Conservation (phyloP, 257 asterid species). For the Solanum etuberosum region DNA sequence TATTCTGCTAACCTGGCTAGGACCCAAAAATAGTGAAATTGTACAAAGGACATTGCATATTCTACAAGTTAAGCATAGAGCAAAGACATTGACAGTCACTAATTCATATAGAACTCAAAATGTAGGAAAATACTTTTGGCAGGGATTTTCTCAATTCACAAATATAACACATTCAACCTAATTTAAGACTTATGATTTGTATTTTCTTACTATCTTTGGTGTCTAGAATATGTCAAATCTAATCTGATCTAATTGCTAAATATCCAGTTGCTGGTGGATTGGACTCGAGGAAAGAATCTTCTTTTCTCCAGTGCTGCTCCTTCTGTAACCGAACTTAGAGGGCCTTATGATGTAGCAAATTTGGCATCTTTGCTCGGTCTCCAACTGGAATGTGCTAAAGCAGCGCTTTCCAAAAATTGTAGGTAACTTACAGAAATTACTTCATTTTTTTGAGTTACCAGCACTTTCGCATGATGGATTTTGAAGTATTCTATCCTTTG, state of each 20-base stretch:
- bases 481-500: not conserved
- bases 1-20: not conserved
- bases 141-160: not conserved
- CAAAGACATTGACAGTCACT: not conserved
- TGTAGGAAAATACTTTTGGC: not conserved
- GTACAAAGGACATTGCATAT: not conserved
- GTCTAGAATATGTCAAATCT: not conserved
- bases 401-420: conserved; percentile 83
- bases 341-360: conserved; percentile 83
- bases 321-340: conserved; percentile 70
- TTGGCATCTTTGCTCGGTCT: conserved; percentile 62
- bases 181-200: not conserved
- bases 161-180: not conserved
- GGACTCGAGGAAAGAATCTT: conserved; percentile 83
- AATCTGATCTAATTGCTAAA: conserved; percentile 1
- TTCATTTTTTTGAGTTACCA: not conserved
- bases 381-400: conserved; percentile 60
- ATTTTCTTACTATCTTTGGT: not conserved
- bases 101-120: not conserved
- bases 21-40: not conserved
- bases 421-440: conserved; percentile 29
- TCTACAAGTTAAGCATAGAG: not conserved
- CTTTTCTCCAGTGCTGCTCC: conserved; percentile 70
- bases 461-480: not conserved
- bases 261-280: conserved; percentile 78